A percentile compares a stretch with the other conserved stretches of the same genome.
Conservation (phyloP, 108 stramenopile genomes). For the Fistulifera solaris region DNA sequence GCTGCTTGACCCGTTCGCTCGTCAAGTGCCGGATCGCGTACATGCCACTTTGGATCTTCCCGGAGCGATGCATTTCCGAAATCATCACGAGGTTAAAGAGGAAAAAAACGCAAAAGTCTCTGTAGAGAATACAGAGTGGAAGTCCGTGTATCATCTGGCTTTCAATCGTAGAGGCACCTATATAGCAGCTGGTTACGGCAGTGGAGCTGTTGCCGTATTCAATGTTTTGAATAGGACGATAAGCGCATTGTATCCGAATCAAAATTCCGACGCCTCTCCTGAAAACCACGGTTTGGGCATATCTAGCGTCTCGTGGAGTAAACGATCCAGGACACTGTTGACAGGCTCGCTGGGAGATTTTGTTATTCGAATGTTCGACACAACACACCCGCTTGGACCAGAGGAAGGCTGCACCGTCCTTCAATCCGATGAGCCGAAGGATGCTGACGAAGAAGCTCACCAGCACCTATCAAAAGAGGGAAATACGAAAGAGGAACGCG, state of each 20-base stretch:
- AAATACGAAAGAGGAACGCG: not conserved
- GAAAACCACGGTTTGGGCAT: constrained; percentile 25
- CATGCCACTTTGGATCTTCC: constrained; percentile 64
- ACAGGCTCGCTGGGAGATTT: constrained; percentile 41
- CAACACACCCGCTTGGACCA: constrained; percentile 54
- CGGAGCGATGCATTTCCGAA: constrained; percentile 29
- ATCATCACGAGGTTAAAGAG: not conserved
- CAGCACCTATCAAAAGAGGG: not conserved
- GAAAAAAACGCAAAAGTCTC: constrained; percentile 1
- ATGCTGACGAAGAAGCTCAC: not conserved
- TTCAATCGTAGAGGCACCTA: constrained; percentile 66
- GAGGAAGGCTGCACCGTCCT: constrained; percentile 20
- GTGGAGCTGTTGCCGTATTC: constrained; percentile 48
- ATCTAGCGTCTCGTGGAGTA: constrained; percentile 58
- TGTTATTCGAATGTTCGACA: constrained; percentile 49
- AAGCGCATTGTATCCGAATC: constrained; percentile 38
- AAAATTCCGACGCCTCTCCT: not conserved
- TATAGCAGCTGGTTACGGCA: constrained; percentile 62
- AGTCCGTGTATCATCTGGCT: constrained; percentile 47
- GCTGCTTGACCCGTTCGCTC: constrained; percentile 62
- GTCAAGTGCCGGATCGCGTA: constrained; percentile 70
- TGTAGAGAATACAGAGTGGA: constrained; percentile 30
- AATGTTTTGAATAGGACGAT: constrained; percentile 49
- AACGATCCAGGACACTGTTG: constrained; percentile 40
- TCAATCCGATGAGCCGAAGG: not conserved